Percentiles rank a stretch among this genome's conserved stretches.
phyloP scores from a whole-genome alignment of 805 yeast species.

The Kazachstania bromeliacearum region DNA sequence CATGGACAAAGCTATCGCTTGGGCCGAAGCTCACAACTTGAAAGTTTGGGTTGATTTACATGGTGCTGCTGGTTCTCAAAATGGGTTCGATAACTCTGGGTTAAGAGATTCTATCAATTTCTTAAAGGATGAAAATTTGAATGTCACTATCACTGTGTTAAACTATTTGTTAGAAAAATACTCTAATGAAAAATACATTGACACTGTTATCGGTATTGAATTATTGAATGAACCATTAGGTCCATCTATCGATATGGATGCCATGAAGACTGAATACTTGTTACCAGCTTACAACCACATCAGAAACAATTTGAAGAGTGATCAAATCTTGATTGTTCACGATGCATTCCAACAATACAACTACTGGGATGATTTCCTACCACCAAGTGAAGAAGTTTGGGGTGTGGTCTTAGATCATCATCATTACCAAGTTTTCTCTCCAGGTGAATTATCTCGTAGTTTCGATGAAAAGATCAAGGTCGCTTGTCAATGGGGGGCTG shows the following conservation, averaged over 20 bases:
- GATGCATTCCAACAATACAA: conserved; percentile 65
- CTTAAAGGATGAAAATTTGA: conserved; percentile 40
- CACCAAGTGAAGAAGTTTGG: conserved; percentile 38
- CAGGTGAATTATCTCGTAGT: conserved; percentile 46
- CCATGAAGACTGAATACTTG: conserved; percentile 48
- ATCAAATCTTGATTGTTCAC: conserved; percentile 58
- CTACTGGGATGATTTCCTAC: conserved; percentile 55
- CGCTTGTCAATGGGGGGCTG: conserved; percentile 44
- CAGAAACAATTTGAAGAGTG: conserved; percentile 41
- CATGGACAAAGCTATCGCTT: conserved; percentile 66
- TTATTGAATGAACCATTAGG: conserved; percentile 87
- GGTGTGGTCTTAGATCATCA: conserved; percentile 80
- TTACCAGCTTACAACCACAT: conserved; percentile 52
- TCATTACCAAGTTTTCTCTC: conserved; percentile 77
- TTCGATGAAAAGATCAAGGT: conserved; percentile 53
- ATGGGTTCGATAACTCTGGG: conserved; percentile 94
- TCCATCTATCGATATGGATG: conserved; percentile 48
- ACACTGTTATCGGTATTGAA: conserved; percentile 76
- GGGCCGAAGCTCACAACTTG: conserved; percentile 56
- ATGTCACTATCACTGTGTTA: conserved; percentile 48
- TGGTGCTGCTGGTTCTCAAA: conserved; percentile 95
- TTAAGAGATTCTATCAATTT: conserved; percentile 53
- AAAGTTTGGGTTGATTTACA: conserved; percentile 89
- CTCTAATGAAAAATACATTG: conserved; percentile 49
- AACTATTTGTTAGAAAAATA: conserved; percentile 49